These are phyloP conservation scores for Geranomyces michiganensis DNA, from an alignment of 192 early-diverging fungal species.

Conservation along the genomic window DNA sequence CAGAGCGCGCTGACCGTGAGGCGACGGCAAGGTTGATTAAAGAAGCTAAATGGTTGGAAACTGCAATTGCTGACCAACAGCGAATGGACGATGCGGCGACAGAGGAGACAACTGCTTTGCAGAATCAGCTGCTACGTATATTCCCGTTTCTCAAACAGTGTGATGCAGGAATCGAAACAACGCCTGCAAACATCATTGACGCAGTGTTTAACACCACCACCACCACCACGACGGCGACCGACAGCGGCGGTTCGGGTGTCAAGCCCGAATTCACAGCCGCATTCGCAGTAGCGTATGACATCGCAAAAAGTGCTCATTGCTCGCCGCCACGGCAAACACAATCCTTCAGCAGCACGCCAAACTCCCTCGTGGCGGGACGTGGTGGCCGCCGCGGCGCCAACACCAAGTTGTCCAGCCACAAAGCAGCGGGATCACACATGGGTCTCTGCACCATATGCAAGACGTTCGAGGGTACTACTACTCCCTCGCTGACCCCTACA, in stretches of 20 bases:
- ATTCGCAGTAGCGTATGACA: conserved; percentile 4
- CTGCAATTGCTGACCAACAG: background rate
- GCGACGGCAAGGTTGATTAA: background rate
- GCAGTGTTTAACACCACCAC: too few relatives aligned
- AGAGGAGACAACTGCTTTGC: background rate
- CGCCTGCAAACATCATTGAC: too few relatives aligned
- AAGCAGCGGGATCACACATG: background rate
- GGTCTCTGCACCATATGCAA: conserved; percentile 26
- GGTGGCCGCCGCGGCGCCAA: too few relatives aligned
- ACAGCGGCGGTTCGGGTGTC: background rate
- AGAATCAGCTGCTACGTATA: background rate
- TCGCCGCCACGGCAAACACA: background rate
- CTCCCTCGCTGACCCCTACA: background rate
- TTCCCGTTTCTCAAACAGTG: background rate
- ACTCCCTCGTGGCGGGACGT: background rate
- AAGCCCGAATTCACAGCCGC: conserved; percentile 1
- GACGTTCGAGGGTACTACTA: conserved; percentile 20
- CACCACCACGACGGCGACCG: too few relatives aligned
- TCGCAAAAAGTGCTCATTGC: background rate
- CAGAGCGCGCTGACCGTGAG: background rate
- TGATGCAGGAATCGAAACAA: background rate
- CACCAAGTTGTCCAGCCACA: background rate
- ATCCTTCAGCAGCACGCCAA: background rate
- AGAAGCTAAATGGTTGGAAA: background rate
- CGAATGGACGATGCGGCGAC: background rate